phyloP scores from a whole-genome alignment of 2,329 filamentous ascomycete genomes.

The Arthroderma uncinatum region DNA sequence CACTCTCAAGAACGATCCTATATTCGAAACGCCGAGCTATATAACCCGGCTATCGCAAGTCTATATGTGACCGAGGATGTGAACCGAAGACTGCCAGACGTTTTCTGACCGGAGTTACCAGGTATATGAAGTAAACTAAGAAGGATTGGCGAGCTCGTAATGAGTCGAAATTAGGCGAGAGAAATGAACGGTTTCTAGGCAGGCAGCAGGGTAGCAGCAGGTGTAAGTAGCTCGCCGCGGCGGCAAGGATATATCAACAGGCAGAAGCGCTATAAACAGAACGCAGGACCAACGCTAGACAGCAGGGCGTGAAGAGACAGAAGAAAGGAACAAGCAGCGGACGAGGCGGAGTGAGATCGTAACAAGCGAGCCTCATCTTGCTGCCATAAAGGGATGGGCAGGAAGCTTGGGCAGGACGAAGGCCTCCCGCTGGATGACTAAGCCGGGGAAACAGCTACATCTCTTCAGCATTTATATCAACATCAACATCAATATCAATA shows the following conservation, averaged over 20 bases:
- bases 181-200: neutral
- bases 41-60: neutral
- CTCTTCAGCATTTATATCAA: neutral
- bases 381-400: neutral
- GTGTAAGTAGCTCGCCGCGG: neutral
- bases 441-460: neutral
- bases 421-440: neutral
- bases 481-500: neutral
- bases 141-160: neutral
- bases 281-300: conserved; percentile 4
- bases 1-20: neutral
- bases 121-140: neutral
- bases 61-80: neutral
- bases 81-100: neutral
- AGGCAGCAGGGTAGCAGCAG: neutral
- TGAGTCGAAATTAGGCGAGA: neutral
- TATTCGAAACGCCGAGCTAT: neutral
- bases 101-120: neutral
- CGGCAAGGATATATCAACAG: neutral
- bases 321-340: neutral
- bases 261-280: neutral
- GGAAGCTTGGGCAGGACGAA: neutral
- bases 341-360: neutral
- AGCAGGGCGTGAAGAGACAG: neutral
- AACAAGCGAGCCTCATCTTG: neutral